Base-by-base conservation (phyloP, 352 stramenopile genomes). In the Aphanomyces cochlioides region DNA sequence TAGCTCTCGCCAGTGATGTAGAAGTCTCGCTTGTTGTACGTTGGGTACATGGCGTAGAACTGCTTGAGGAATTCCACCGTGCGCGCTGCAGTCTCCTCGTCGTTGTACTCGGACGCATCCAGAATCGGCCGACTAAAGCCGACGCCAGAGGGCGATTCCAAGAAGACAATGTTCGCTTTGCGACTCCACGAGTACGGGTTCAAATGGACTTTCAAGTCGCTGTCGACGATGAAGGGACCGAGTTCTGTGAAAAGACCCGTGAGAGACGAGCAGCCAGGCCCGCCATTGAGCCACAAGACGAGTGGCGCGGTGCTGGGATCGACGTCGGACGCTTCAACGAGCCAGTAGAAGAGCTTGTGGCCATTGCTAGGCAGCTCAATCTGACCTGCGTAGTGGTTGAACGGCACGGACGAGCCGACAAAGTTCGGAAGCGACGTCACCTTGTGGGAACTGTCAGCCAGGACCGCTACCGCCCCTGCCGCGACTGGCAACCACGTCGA, bases 221-320 rank as follows among this genome's bases (percentile, higher is more conserved):
- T 64, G 17, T 77, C 69, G 40, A 84, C 79, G 43, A 85, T 72
- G 56, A 90, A 89, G 36, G 83, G 81, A 5, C 83, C 83, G 70
- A 89, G 87, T 72, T 88, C 83, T 15, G 81, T 89, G 74, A 96
- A 83, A 66, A 97, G 88, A 0, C 90, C 92, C 38, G 86, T 76
- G 41, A 84, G 73, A 13, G 82, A 94, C 8, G 84, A 85, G 72
- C 88, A 95, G 3, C 90, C 90, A 0, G 91, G 92, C 6, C 91
- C 92, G 39, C 92, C 91, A 67, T 97, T 98, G 40, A 96, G 81
- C 92, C 91, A 97, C 8, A 97, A 76, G 50, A 97, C 81, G 59
- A 97, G 72, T 37, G 90, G 90, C 60, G 88, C 84, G 13, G 47
- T 83, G 15, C 77, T 77, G 13, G 83, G 78, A n/a, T 78, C 73